Conservation (phyloP, 2,329 filamentous ascomycete species). For the Amphichorda felina region DNA sequence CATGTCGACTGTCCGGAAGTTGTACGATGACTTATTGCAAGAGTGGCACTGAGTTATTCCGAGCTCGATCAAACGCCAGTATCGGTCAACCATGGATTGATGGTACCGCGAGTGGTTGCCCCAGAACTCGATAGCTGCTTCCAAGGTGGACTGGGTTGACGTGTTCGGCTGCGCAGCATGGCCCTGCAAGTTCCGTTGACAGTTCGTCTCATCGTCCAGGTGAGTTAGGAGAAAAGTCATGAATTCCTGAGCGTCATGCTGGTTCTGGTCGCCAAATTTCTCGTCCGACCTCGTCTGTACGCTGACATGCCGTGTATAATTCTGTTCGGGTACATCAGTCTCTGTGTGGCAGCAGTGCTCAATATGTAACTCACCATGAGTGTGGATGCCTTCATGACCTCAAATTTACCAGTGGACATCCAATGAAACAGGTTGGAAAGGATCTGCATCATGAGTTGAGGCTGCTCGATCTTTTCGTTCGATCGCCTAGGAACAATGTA, state of each 20-base stretch:
- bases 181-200: slow-evolving; percentile 28
- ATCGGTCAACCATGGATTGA: slow-evolving; percentile 63
- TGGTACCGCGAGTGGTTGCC: slow-evolving; percentile 55
- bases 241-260: slow-evolving; percentile 91
- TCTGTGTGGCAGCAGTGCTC: not conserved
- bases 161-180: slow-evolving; percentile 16
- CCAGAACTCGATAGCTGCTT: slow-evolving; percentile 68
- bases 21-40: slow-evolving; percentile 37
- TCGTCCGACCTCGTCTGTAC: slow-evolving; percentile 10
- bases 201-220: slow-evolving; percentile 78
- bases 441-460: slow-evolving; percentile 48
- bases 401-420: slow-evolving; percentile 39
- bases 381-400: slow-evolving; percentile 39
- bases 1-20: slow-evolving; percentile 39
- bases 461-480: slow-evolving; percentile 37
- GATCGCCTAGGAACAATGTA: slow-evolving; percentile 58
- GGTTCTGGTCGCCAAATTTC: slow-evolving; percentile 56
- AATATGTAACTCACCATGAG: slow-evolving; percentile 36
- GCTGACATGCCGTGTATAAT: slow-evolving; percentile 36
- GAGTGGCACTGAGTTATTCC: slow-evolving; percentile 57
- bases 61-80: slow-evolving; percentile 69
- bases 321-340: slow-evolving; percentile 22
- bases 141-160: slow-evolving; percentile 19
- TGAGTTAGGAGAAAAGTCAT: slow-evolving; percentile 71
- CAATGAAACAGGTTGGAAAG: slow-evolving; percentile 47